Conservation (phyloP, 257 asterid species). For the Ehretia macrophylla region DNA sequence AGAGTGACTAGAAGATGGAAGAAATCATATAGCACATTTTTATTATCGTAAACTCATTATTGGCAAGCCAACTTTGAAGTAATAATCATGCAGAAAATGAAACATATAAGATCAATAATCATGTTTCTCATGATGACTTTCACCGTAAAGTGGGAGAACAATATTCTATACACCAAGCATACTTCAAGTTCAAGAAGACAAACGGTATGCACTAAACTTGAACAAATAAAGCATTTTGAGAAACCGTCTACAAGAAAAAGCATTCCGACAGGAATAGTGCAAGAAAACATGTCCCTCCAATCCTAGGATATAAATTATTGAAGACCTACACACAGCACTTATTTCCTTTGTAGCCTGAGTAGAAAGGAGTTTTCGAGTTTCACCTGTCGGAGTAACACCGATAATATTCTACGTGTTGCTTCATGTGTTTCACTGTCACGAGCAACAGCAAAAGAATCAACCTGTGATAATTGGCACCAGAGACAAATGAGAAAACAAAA, state of each 20-base stretch:
- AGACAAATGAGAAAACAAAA: slow-evolving; percentile 6
- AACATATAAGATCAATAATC: too few species aligned
- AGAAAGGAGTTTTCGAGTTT: background rate
- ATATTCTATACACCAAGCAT: too few species aligned
- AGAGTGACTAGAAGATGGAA: too few species aligned
- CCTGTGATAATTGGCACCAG: slow-evolving; percentile 38
- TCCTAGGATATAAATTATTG: background rate
- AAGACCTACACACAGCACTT: background rate
- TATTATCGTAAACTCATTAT: too few species aligned
- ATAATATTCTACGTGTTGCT: slow-evolving; percentile 86
- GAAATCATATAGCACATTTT: too few species aligned
- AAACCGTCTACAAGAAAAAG: background rate
- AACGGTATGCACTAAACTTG: background rate
- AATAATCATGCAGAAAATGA: too few species aligned
- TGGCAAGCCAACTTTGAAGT: too few species aligned
- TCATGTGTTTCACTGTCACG: slow-evolving; percentile 95
- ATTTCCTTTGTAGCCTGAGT: too few species aligned
- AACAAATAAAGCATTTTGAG: background rate
- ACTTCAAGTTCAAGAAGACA: too few species aligned
- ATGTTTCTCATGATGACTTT: too few species aligned
- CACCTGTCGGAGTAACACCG: slow-evolving; percentile 92
- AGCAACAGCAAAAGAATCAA: slow-evolving; percentile 89
- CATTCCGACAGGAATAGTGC: background rate
- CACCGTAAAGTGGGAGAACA: too few species aligned
- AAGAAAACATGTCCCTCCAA: background rate